Conservation (phyloP, 208 protist species). For the Acanthamoeba healyi region DNA sequence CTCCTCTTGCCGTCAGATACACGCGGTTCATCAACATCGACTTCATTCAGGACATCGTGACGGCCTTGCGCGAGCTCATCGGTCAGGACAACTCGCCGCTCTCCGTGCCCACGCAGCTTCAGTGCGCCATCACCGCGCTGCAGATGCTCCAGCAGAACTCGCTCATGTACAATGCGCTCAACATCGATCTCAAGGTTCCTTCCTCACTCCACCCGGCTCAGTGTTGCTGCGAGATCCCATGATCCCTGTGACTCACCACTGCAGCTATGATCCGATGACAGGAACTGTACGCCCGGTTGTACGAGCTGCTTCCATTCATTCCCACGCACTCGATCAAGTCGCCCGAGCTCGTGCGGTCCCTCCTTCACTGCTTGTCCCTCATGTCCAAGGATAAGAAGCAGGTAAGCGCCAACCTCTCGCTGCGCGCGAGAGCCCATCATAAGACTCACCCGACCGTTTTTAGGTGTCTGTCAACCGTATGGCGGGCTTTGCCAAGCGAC, state of each 20-base stretch:
- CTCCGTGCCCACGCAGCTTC: conserved; percentile 68
- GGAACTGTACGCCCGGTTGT: conserved; percentile 73
- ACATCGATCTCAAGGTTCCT: conserved; percentile 84
- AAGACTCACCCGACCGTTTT: background rate
- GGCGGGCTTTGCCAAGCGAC: conserved; percentile 81
- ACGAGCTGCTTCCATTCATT: conserved; percentile 61
- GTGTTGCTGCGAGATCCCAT: background rate
- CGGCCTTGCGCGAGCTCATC: conserved; percentile 77
- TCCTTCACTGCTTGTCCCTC: conserved; percentile 39
- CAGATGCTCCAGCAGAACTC: conserved; percentile 78
- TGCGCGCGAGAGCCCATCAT: background rate
- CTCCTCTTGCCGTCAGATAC: too few relatives aligned
- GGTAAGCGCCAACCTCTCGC: background rate
- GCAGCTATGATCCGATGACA: background rate
- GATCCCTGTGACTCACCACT: background rate
- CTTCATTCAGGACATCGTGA: conserved; percentile 80
- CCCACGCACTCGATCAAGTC: background rate
- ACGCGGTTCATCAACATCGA: conserved; percentile 83
- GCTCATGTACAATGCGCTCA: conserved; percentile 66
- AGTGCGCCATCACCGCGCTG: conserved; percentile 80
- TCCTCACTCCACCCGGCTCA: background rate
- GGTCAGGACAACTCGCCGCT: conserved; percentile 60
- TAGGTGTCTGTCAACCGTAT: conserved; percentile 79
- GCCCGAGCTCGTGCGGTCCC: conserved; percentile 51
- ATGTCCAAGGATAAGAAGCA: conserved; percentile 73